Evolutionary conservation across 2,329 filamentous ascomycete species (phyloP), one percentile per base, ranked within the genome.

Genomic region (Trichoderma semiorbis): DNA sequence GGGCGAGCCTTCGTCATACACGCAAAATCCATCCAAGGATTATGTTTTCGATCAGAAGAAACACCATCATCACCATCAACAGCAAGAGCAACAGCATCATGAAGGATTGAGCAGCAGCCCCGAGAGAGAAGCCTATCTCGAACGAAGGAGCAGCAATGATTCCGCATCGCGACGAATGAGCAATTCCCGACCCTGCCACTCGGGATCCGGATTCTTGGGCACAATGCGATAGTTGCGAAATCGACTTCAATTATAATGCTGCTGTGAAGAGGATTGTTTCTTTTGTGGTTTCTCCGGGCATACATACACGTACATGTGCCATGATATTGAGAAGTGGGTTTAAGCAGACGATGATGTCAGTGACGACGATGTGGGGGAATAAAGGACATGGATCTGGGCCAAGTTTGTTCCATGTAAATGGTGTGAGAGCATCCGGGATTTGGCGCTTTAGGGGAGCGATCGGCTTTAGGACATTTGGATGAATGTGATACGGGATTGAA

Each of bases 121-220:
- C 16, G 69, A 71, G 34, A 50, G 36, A 30, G 69, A 66, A n/a
- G 18, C 60, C 7, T 66, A 47, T 8, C 36, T 65, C n/a, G 36
- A 60, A 8, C 61, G 58, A 53, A 69, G 34, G 14, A 58, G 64
- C 32, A 71, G 62, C 69, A 66, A 66, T 16, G 63, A 68, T 11
- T 57, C 65, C 32, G 32, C 70, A 21, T 21, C 64, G 39, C 30
- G 70, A 21, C 64, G 60, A 26, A 57, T 61, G 34, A 60, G 69
- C 34, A 26, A 16, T 14, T 65, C 69, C 14, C 69, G 70, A 5
- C 70, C 70, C 24, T 68, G 55, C 30, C 57, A 67, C 18, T 55
- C 70, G 24, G 64, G 60, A 12, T 68, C 70, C 7, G 70, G 70
- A n/a, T 72, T 72, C 16, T 16, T 72, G n/a, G 70, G 70, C n/a